Conservation (phyloP, 306 rosid species). For the Dicorynia guianensis region DNA sequence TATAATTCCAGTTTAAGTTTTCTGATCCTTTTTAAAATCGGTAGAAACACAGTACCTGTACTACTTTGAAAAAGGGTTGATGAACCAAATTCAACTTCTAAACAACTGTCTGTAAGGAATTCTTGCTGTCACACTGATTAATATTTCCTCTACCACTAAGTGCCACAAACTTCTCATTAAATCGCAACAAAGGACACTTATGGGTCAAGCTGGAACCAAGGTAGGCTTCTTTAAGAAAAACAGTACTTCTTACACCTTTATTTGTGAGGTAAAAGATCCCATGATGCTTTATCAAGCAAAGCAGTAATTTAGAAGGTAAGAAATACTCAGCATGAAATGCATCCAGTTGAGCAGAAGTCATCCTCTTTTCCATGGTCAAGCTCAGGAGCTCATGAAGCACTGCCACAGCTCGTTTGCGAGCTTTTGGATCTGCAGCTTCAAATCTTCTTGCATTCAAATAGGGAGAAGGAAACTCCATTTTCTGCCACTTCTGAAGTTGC, state of each 20-base stretch:
- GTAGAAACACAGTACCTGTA: conserved; percentile 18
- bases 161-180: conserved; percentile 54
- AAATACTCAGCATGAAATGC: conserved; percentile 76
- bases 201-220: conserved; percentile 61
- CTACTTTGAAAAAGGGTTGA: neutral
- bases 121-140: conserved; percentile 41
- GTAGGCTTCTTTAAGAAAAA: conserved; percentile 75
- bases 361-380: conserved; percentile 79
- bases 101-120: conserved; percentile 43
- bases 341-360: conserved; percentile 84
- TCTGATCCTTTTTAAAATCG: neutral
- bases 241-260: conserved; percentile 82
- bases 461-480: conserved; percentile 86
- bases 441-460: conserved; percentile 86
- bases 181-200: conserved; percentile 65
- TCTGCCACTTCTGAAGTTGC: conserved; percentile 80
- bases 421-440: conserved; percentile 63
- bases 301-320: conserved; percentile 75
- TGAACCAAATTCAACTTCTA: conserved; percentile 44
- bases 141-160: conserved; percentile 69
- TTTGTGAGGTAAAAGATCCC: conserved; percentile 93
- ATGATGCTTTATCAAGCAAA: conserved; percentile 81
- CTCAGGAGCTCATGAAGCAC: conserved; percentile 91
- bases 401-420: conserved; percentile 75
- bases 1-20: conserved; percentile 12